phyloP scores from a whole-genome alignment of 2,329 filamentous ascomycete genomes.

The Diaporthe aspalathi region DNA sequence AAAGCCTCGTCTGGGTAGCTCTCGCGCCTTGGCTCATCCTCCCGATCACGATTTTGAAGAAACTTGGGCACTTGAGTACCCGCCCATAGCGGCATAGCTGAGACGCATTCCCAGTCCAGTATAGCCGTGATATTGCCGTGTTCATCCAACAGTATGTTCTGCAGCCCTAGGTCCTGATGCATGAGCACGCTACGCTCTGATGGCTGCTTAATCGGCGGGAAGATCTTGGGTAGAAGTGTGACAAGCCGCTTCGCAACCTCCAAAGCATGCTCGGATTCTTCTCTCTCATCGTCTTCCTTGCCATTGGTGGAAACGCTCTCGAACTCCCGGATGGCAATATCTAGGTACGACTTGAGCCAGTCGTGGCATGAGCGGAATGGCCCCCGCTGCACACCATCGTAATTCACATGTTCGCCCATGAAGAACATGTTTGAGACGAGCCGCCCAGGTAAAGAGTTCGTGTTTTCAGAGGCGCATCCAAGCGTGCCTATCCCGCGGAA shows the following conservation, averaged over 20 bases:
- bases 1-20: background rate
- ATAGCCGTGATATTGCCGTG: background rate
- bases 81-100: background rate
- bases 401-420: background rate
- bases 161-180: background rate
- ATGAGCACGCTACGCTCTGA: background rate
- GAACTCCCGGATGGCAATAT: background rate
- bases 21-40: background rate
- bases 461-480: background rate
- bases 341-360: slow-evolving; percentile 1
- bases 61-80: background rate
- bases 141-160: background rate
- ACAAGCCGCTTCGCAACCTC: background rate
- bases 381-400: background rate
- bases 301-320: background rate
- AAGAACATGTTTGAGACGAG: slow-evolving; percentile 3
- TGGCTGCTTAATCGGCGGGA: background rate
- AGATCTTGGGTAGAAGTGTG: background rate
- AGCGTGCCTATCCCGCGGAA: background rate
- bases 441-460: background rate
- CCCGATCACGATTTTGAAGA: background rate
- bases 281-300: background rate
- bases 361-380: background rate
- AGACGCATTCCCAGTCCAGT: slow-evolving; percentile 2
- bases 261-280: background rate